A percentile compares a stretch with the other conserved stretches of the same genome.
Evolutionary conservation across 805 yeast genomes (phyloP).

Genomic region (Candida gorgasii): DNA sequence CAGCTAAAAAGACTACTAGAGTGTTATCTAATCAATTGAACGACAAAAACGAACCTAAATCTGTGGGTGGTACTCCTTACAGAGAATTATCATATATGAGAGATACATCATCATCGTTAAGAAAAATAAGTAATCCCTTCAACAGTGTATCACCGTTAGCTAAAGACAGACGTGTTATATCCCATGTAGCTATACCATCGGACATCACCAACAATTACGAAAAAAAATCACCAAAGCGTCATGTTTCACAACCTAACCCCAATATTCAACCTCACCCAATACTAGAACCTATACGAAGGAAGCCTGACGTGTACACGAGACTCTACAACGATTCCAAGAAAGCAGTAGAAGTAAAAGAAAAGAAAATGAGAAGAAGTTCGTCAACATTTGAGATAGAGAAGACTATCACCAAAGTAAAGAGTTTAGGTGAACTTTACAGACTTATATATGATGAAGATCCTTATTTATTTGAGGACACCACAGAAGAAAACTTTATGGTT

Average conservation of each 20-base stretch:
- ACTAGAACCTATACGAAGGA: too few species aligned
- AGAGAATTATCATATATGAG: conserved; percentile 38
- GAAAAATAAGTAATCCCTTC: conserved; percentile 22
- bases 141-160: conserved; percentile 7
- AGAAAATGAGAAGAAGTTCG: not conserved
- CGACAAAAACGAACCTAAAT: conserved; percentile 9
- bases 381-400: conserved; percentile 5
- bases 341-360: not conserved
- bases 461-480: conserved; percentile 21
- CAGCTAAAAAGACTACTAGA: conserved; percentile 3
- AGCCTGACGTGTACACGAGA: conserved; percentile 17
- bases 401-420: not conserved
- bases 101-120: conserved; percentile 38
- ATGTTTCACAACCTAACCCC: conserved; percentile 10
- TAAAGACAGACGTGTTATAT: conserved; percentile 4
- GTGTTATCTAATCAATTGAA: conserved; percentile 2
- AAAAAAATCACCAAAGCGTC: conserved; percentile 10
- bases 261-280: not conserved
- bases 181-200: conserved; percentile 14
- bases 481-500: conserved; percentile 5
- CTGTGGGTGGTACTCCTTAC: conserved; percentile 12
- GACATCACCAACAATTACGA: conserved; percentile 23
- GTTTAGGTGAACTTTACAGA: conserved; percentile 18
- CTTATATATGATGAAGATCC: conserved; percentile 28
- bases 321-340: conserved; percentile 13